Base-by-base conservation (phyloP, 805 yeast species). In the Debaryomyces prosopidis region DNA sequence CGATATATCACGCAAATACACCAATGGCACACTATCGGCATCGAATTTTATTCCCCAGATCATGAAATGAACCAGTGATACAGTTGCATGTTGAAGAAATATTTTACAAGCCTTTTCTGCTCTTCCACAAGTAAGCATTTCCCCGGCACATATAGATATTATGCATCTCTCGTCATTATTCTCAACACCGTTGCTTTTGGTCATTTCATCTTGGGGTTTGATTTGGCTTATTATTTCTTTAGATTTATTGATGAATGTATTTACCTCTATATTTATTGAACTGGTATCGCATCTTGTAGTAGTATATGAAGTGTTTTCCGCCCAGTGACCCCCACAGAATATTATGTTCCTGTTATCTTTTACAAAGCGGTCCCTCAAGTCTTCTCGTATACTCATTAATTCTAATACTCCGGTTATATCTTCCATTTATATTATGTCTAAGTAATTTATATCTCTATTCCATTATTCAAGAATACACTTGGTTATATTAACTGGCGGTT, bases 41-140 rank as follows among this genome's bases (percentile, higher is more conserved):
- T 81, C 85, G 55, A 82, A 82, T 35, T 73, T 65, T 3, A 75
- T 63, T 0, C 66, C 60, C 82, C 82, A 79, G 4, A 79, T 50
- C 6, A 62, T 50, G 43, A 79, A 80, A 52, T 82, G 87, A 0
- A 63, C 44, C 2, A 68, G 52, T 0, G 85, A 80, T 2, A 80
- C 60, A 2, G 70, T 63, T 0, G 69, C 64, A 48, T 75, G 67
- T 3, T 56, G 44, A 2, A 76, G 35, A 3, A 65, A 49, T 5
- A 76, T 35, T 5, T 70, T 57, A 45, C 64, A 67, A 5, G 16
- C 15, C 5, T 53, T 47, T 1, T 44, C 46, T 18, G 62, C 59
- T 32, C 85, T 64, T 1, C 85, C 85, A 27, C 79, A 53, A 32
- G 69, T 69, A 3, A 76, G 33, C 3, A 69, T 50, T 17, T 63